Evolutionary conservation across 2,329 filamentous ascomycete genomes (phyloP), one percentile per base, ranked within the genome.

Genomic region (Exophiala dermatitidis): DNA sequence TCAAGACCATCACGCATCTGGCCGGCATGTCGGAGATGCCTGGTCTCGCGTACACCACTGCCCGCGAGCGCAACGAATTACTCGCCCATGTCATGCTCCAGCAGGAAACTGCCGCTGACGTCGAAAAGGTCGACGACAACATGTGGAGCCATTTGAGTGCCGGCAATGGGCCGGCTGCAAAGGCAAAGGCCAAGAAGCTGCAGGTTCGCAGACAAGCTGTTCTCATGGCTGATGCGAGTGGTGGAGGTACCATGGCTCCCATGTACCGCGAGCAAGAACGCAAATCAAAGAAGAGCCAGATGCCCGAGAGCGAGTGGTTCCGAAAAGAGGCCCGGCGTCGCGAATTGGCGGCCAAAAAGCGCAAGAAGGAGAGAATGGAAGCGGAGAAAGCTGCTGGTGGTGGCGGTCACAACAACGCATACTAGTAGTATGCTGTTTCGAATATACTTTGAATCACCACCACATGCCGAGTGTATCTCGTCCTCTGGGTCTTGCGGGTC

Each of bases 1-100:
- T 98, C 79, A 97, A 97, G 68, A 91, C 97, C 58, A 98, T 98
- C 68, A 98, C 93, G 0, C 89, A 95, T 65, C 78, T 98, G 5
- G 85, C 90, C 65, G 93, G 91, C 47, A 89, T 98, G 59, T 88
- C 96, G 56, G 81, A 88, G 54, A 85, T 91, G 49, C 83, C 86
- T 0, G 83, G 84, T 0, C 78, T 98, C 1, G 86, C 85, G 1
- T 97, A 94, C 67, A 81, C 81, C 1, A 88, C 88, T 1, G 80
- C 89, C 0, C 76, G 81, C 4, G 90, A 95, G 64, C 84, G 90
- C 3, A 84, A 89, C 44, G 90, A 95, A 68, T 78, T 97, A 29
- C 78, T 98, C 1, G 85, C 90, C 62, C 88, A 94, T 63, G 89
- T 97, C 2, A 81, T 96, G 60, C 79, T 97, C 5, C 88, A 95